phyloP scores from a whole-genome alignment of 1,284 basidiomycete species.

The Tilletiaria anomala region DNA sequence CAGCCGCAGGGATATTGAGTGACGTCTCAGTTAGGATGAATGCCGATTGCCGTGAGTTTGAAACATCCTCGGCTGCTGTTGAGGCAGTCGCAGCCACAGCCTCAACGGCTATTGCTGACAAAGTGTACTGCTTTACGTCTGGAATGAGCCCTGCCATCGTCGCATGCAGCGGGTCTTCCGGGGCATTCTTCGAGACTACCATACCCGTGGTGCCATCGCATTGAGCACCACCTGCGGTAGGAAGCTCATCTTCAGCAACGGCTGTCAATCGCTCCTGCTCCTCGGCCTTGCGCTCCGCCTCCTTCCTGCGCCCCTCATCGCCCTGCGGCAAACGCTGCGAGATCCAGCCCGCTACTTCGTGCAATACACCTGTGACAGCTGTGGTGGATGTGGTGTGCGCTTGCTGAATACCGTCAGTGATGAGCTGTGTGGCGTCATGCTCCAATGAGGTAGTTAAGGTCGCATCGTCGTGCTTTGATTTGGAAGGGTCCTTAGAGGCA shows the following conservation, averaged over 20 bases:
- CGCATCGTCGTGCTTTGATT: no score
- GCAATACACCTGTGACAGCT: no score
- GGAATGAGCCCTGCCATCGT: not conserved
- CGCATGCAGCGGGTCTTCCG: not conserved
- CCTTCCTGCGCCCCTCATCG: constrained; percentile 16
- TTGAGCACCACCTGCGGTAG: constrained; percentile 8
- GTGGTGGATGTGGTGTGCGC: not conserved
- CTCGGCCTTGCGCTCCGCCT: constrained; percentile 12
- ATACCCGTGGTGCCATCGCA: constrained; percentile 7
- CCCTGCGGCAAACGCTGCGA: constrained; percentile 27
- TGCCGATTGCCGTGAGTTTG: no score
- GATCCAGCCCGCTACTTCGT: constrained; percentile 29
- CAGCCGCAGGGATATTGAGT: no score
- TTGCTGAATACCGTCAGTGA: not conserved
- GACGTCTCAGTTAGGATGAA: no score
- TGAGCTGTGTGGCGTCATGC: no score
- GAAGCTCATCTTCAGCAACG: not conserved
- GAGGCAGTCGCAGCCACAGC: no score
- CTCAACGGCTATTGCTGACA: no score
- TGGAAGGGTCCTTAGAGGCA: no score
- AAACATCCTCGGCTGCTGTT: no score
- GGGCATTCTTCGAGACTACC: not conserved
- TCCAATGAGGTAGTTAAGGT: no score
- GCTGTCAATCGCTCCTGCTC: constrained; percentile 4
- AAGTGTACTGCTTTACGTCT: no score